Evolutionary conservation across 2,329 filamentous ascomycete species (phyloP), one percentile per base, ranked within the genome.

Genomic region (Arthroderma uncinatum): DNA sequence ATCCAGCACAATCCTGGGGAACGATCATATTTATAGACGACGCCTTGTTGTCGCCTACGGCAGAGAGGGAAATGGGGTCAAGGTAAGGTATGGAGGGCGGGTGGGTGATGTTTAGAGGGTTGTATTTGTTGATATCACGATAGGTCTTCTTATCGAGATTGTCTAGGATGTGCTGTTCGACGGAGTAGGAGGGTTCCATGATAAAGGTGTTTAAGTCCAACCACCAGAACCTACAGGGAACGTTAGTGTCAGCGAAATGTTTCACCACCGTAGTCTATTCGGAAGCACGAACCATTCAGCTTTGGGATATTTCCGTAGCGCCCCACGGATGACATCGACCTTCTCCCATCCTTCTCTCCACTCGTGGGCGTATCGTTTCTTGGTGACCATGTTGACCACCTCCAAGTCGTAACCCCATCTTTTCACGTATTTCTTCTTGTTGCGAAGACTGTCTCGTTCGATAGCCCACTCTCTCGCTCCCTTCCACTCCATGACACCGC

Each of bases 281-380:
- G 12, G 2, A 6, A 36, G 55, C 39, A 73, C 84, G 73, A 78
- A 95, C 93, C 93, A 98, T 77, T 98, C 92, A 34, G 92, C 93
- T 62, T 95, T 81, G 28, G 93, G 93, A 68, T 97, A 96, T 71
- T 96, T 96, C 69, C 84, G 82, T 80, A 98, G 85, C 47, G 86
- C 84, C 60, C 89, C 87, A 60, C 92, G 84, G 65, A 98, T 83
- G 42, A 89, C 89, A 70, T 98, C 93, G 60, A 96, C 91, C 78
- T 97, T 98, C 74, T 98, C 93, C 93, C 93, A 98, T 71, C 92
- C 94, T 74, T 98, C 93, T 67, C 93, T 83, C 93, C 93, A 98
- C 74, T 98, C 93, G 74, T 98, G 93, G 28, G 93, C 92, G 70
- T 98, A 98, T 63, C 91, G 84, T 76, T 96, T 97, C 80, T 96